These are phyloP conservation scores for Chrysochromulina parva DNA, from an alignment of 78 protist genomes.

Conservation along the genomic window DNA sequence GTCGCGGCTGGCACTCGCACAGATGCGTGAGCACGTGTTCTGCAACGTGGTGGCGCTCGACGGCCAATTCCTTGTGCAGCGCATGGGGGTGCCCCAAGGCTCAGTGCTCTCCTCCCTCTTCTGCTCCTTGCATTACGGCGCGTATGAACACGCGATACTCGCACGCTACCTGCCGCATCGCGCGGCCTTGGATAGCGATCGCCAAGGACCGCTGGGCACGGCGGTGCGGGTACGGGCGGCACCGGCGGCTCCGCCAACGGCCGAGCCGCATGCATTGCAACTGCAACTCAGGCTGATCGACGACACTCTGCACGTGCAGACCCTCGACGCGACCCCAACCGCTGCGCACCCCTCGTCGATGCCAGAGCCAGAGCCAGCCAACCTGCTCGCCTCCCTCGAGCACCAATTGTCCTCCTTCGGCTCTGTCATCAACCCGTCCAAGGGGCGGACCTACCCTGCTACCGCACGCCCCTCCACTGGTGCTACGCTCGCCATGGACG, in stretches of 20 bases:
- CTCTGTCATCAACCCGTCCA: background rate
- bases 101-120: background rate
- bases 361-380: background rate
- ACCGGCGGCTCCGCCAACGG: background rate
- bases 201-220: background rate
- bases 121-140: background rate
- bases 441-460: background rate
- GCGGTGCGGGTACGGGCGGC: background rate
- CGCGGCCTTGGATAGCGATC: background rate
- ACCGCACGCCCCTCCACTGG: background rate
- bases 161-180: background rate
- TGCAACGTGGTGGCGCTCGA: background rate
- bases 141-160: background rate
- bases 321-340: background rate
- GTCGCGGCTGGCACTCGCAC: no score
- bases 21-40: background rate
- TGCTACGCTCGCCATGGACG: background rate
- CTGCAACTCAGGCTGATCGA: background rate
- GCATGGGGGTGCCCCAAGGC: constrained; percentile 20
- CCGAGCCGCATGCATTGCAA: no score
- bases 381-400: background rate
- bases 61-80: background rate
- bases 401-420: background rate
- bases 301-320: background rate
- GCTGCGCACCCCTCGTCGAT: no score